A percentile compares a stretch with the other conserved stretches of the same genome.
Conservation (phyloP, 306 rosid species). For the Dalbergia cultrata region DNA sequence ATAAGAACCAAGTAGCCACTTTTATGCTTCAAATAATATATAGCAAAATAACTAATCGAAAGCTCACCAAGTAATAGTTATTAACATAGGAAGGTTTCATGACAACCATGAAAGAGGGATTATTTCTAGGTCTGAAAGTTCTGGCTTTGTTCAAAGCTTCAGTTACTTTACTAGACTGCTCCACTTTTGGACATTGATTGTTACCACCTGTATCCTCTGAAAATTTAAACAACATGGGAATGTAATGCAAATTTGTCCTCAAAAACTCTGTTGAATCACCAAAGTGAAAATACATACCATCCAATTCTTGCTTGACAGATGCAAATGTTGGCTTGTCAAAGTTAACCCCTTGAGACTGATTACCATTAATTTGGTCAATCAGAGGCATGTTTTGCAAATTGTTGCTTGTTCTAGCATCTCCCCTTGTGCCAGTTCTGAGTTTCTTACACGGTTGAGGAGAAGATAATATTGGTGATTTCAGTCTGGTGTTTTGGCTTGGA, state of each 20-base stretch:
- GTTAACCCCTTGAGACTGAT: background rate
- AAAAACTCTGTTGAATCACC: too few species aligned
- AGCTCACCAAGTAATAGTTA: constrained; percentile 9
- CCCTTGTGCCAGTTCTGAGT: background rate
- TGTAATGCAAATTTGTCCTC: too few species aligned
- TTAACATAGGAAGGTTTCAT: background rate
- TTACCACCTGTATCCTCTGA: background rate
- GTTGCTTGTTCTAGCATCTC: constrained; percentile 18
- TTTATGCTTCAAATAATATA: background rate
- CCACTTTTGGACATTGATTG: background rate
- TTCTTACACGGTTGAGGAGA: background rate
- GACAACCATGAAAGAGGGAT: constrained; percentile 27
- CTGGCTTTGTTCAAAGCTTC: background rate
- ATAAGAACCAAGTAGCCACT: background rate
- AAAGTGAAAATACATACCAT: background rate
- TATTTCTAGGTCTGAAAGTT: constrained; percentile 7
- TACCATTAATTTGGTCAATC: constrained; percentile 2
- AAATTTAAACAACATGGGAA: background rate
- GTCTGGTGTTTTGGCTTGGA: background rate
- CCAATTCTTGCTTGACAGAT: background rate
- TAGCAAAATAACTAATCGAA: constrained; percentile 1
- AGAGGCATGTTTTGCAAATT: background rate
- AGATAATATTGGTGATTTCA: background rate
- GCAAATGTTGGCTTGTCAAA: background rate
- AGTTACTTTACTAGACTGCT: background rate